Evolutionary conservation across 768 basidiomycete genomes (phyloP), one percentile per base, ranked within the genome.

Genomic region (Leccinellum luteum): DNA sequence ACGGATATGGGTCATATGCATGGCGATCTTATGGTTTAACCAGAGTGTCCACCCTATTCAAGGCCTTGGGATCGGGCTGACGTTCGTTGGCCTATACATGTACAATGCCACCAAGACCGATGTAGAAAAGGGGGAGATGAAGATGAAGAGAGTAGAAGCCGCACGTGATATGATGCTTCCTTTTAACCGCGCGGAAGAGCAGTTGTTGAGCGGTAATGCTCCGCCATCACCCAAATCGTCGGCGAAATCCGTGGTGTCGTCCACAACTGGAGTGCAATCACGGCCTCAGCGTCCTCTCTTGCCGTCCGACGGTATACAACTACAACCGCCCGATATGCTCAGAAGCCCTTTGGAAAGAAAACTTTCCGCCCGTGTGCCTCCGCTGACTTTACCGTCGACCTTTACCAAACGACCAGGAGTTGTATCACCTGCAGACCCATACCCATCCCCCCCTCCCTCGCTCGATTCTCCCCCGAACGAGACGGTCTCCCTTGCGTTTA

Each of bases 1-100:
- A 74, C 93, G 97, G 25, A 94, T 99, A 55, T 94, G 87, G 48
- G 97, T 99, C 66, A 99, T 99, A 68, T 95, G 94, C 76, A 90
- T 98, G 65, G 97, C 97, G 19, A 91, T 99, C 69, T 78, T 94
- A 51, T 99, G 96, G 96, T 98, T 98, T 77, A 86, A 82, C 55
- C 96, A 98, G 75, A 69, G 79, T 34, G 84, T 98, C 17, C 89
- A 95, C 59, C 84, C 82, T 10, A 66, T 97, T 19, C 94, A 98
- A 73, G 94, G 82, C 4, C 68, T 90, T 50, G 97, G 97, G n/a
- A 99, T 99, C 66, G 77, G 77, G 19, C 70, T 97, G 75, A 97
- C 97, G 0, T 98, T 94, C 63, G 74, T 82, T 15, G 97, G 97
- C 0, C 77, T 99, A 44, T 98, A 88, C 76, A 86, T 98, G 87